Base-by-base conservation (phyloP, 352 stramenopile genomes). In the Aphanomyces cochlioides region DNA sequence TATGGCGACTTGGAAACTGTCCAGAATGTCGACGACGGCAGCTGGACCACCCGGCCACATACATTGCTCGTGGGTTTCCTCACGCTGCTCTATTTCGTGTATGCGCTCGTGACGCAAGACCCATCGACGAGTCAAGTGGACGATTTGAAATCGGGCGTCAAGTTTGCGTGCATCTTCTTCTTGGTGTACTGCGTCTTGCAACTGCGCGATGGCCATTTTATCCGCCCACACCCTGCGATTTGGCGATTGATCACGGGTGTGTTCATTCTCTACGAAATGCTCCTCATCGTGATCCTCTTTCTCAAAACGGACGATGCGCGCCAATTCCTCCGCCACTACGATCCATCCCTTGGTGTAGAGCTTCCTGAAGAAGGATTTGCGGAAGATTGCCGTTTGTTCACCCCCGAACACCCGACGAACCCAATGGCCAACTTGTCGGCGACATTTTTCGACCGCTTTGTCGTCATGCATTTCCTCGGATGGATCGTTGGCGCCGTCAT, bases 181-280 rank as follows among this genome's bases (percentile, higher is more conserved):
- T 79, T 96, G 63, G 89, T 89, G 65, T 96, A 96, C 73, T 94
- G 87, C 76, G 77, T 77, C 72, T 74, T 96, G 56, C 88, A 96
- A 69, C 75, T 96, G 40, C 88, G 87, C 28, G 88, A 96, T 67
- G 87, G 87, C 10, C 88, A 96, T 66, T 93, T 95, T 56, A 76
- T 90, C 47, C 88, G 88, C 2, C 92, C 92, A 58, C 92, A 98
- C 59, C 92, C 92, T 38, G 90, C 95, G 47, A 78, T 97, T 45
- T 98, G 92, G 92, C 83, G 92, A 15, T 63, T 97, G 8, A 79
- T 97, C 47, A 96, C 93, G 13, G 92, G 90, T 21, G 78, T 89
- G 45, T 96, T 96, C 69, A 96, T 97, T 48, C 78, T 98, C 8
- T 98, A 98, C 75, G 88, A 97, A 72, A 93, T 98, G 79, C 72